Conservation (phyloP, 805 yeast genomes). For the Myxozyma neglecta region DNA sequence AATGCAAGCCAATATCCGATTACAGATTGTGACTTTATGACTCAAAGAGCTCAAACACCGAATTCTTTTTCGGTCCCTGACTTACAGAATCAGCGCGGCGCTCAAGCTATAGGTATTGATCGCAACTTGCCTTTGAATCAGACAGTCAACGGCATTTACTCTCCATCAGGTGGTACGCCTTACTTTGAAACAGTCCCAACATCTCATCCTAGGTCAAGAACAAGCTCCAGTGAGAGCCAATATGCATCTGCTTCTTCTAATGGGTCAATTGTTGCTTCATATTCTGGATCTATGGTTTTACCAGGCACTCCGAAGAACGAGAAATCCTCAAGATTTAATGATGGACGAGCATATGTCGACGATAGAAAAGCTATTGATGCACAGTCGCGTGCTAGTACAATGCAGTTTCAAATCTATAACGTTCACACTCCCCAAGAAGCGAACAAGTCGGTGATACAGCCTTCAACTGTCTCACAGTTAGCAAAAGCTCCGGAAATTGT, state of each 20-base stretch:
- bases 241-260: conserved; percentile 6
- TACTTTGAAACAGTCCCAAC: neutral
- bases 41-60: too few relatives aligned
- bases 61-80: too few relatives aligned
- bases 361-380: neutral
- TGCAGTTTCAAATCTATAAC: neutral
- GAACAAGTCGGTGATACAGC: too few relatives aligned
- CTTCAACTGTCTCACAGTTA: too few relatives aligned
- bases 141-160: neutral
- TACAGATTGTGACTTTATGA: too few relatives aligned
- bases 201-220: conserved; percentile 2
- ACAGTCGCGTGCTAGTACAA: neutral
- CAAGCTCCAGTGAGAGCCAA: conserved; percentile 6
- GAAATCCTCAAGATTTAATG: neutral
- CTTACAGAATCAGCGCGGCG: too few relatives aligned
- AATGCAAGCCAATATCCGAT: neutral
- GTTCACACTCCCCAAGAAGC: too few relatives aligned
- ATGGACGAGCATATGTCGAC: neutral
- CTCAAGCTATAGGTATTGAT: too few relatives aligned
- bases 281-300: neutral
- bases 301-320: neutral
- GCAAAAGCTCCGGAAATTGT: too few relatives aligned
- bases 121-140: neutral
- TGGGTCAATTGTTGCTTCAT: neutral
- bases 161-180: neutral